Evolutionary conservation across 176 grass and related monocot genomes (phyloP).

Genomic region (Olyra latifolia): DNA sequence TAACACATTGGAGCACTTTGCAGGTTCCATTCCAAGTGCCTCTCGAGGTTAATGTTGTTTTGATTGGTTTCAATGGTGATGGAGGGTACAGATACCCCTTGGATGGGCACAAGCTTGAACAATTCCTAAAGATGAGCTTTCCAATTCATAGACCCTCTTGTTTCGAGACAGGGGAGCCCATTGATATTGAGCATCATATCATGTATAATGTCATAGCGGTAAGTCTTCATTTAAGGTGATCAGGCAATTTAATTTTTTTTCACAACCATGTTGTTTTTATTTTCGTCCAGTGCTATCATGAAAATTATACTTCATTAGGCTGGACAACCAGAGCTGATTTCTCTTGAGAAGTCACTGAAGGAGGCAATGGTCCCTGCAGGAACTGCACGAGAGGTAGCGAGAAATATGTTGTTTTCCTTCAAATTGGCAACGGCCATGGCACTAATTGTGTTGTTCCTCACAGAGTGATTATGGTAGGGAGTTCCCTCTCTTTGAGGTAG

Average conservation of each 20-base stretch:
- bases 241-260: conserved; percentile 7
- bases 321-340: conserved; percentile 93
- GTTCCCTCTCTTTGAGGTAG: conserved; percentile 93
- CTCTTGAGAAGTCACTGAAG: conserved; percentile 90
- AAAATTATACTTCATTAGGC: conserved; percentile 54
- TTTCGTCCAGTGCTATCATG: conserved; percentile 12
- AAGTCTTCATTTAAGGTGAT: conserved; percentile 36
- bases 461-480: conserved; percentile 97
- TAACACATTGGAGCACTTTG: conserved; percentile 34
- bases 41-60: conserved; percentile 94
- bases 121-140: conserved; percentile 86
- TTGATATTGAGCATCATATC: conserved; percentile 99
- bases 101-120: conserved; percentile 79
- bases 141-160: conserved; percentile 91
- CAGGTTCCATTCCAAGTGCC: conserved; percentile 99
- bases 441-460: conserved; percentile 35
- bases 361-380: conserved; percentile 84
- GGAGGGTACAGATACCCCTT: conserved; percentile 88
- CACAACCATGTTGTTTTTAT: conserved; percentile 10
- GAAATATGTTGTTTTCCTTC: conserved; percentile 24
- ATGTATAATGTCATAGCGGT: conserved; percentile 92
- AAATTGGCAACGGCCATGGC: neutral
- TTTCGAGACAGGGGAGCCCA: conserved; percentile 88
- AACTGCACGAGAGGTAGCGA: conserved; percentile 76
- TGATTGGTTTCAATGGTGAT: conserved; percentile 92